A percentile compares a stretch with the other conserved stretches of the same genome.
Conservation (phyloP, 495 filamentous ascomycete genomes). For the Penicillium lagena region DNA sequence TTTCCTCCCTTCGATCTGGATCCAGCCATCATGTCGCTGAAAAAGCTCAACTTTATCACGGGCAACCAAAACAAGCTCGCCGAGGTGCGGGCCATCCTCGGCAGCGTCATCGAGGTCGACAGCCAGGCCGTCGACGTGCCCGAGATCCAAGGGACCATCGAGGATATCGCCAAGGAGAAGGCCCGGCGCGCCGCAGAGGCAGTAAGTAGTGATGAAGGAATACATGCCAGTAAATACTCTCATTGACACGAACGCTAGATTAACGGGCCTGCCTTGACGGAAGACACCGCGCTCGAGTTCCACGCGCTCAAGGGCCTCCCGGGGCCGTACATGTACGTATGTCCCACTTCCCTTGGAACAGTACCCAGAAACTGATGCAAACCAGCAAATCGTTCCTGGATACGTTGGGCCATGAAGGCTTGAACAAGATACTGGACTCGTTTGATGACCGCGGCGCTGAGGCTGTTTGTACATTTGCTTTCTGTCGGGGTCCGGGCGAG, state of each 20-base stretch:
- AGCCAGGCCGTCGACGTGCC: conserved; percentile 71
- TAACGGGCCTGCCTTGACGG: conserved; percentile 82
- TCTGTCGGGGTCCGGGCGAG: conserved; percentile 75
- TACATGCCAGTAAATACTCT: neutral
- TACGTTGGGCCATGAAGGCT: conserved; percentile 68
- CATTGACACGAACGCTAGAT: conserved; percentile 43
- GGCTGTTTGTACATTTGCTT: conserved; percentile 95
- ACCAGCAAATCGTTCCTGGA: conserved; percentile 88
- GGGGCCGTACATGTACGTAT: conserved; percentile 88
- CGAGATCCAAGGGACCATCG: conserved; percentile 88
- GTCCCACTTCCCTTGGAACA: neutral
- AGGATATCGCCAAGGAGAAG: conserved; percentile 87
- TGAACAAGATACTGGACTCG: conserved; percentile 86
- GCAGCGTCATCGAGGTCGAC: conserved; percentile 61
- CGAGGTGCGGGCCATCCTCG: conserved; percentile 83
- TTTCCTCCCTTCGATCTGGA: too few relatives aligned
- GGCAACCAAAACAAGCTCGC: conserved; percentile 88
- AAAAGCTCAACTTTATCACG: conserved; percentile 85
- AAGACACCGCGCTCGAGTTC: conserved; percentile 94
- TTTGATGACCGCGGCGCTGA: conserved; percentile 87
- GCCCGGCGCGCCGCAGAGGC: conserved; percentile 59
- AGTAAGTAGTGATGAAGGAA: conserved; percentile 14
- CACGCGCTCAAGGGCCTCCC: conserved; percentile 81
- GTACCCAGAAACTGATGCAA: neutral
- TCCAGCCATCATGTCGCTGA: conserved; percentile 16